Conservation (phyloP, 208 protist genomes). For the Crithidia mellificae region DNA sequence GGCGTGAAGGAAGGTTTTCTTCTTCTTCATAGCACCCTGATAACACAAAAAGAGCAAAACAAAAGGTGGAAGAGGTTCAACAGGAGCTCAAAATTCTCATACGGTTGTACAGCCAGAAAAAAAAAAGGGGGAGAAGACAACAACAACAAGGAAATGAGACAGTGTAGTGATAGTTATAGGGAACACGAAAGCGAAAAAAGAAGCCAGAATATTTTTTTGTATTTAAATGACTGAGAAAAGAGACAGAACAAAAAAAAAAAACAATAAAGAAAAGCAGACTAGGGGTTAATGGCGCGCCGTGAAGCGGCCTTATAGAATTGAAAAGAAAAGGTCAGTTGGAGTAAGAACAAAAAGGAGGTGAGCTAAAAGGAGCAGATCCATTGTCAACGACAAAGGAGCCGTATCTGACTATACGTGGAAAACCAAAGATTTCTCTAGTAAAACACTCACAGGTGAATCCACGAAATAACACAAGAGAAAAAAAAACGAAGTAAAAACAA, state of each 20-base stretch:
- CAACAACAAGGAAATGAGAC: no score
- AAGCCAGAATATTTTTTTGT: no score
- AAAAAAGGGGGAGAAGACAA: slow-evolving; percentile 15
- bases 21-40: neutral
- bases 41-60: neutral
- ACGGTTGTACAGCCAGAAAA: neutral
- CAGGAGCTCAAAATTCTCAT: neutral
- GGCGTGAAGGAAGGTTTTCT: neutral
- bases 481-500: no score
- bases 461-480: no score
- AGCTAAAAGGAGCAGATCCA: neutral
- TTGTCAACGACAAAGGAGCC: neutral
- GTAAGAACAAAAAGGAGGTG: no score
- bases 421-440: no score
- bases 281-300: neutral
- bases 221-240: no score
- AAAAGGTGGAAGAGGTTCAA: slow-evolving; percentile 4
- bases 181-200: no score
- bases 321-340: no score
- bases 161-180: no score
- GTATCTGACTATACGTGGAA: no score
- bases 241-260: slow-evolving; percentile 6
- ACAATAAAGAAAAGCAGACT: slow-evolving; percentile 10
- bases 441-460: no score
- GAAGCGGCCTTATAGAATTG: neutral